These are phyloP conservation scores for Berkeleyomyces basicola DNA, from an alignment of 2,329 filamentous ascomycete genomes.

Conservation along the genomic window DNA sequence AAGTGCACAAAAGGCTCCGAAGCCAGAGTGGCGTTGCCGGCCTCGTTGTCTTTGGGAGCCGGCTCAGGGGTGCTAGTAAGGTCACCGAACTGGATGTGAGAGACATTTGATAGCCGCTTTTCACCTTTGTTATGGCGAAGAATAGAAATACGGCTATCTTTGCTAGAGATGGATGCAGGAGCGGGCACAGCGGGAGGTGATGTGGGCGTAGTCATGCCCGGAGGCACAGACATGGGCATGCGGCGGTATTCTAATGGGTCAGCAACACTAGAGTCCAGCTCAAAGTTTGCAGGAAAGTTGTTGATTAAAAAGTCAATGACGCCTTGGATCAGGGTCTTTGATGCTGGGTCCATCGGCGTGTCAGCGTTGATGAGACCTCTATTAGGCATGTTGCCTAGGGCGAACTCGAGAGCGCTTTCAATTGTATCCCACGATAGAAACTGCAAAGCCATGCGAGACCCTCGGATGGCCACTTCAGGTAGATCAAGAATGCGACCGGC, in stretches of 20 bases:
- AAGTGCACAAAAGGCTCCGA: constrained; percentile 22
- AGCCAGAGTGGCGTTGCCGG: constrained; percentile 15
- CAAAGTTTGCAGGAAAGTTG: constrained; percentile 43
- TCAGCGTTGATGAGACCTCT: constrained; percentile 24
- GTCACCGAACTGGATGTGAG: constrained; percentile 56
- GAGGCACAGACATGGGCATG: constrained; percentile 20
- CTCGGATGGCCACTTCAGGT: constrained; percentile 36
- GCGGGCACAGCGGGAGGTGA: constrained; percentile 13
- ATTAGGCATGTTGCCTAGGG: constrained; percentile 23
- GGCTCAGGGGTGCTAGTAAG: constrained; percentile 25
- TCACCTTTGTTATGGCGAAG: constrained; percentile 7
- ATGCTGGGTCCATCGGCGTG: constrained; percentile 29
- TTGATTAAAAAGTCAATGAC: constrained; percentile 42
- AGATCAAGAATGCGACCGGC: constrained; percentile 43
- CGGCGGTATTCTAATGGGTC: constrained; percentile 25
- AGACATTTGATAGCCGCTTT: constrained; percentile 25
- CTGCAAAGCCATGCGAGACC: constrained; percentile 40
- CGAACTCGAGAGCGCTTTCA: constrained; percentile 42
- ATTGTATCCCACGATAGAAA: constrained; percentile 47
- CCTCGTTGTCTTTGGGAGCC: background rate
- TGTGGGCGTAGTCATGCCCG: constrained; percentile 11
- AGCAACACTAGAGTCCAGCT: constrained; percentile 32
- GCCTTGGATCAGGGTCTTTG: constrained; percentile 35
- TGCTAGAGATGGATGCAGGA: background rate
- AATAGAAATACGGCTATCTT: constrained; percentile 8